Evolutionary conservation across 2,329 filamentous ascomycete species (phyloP).

Genomic region (Xylaria digitata): DNA sequence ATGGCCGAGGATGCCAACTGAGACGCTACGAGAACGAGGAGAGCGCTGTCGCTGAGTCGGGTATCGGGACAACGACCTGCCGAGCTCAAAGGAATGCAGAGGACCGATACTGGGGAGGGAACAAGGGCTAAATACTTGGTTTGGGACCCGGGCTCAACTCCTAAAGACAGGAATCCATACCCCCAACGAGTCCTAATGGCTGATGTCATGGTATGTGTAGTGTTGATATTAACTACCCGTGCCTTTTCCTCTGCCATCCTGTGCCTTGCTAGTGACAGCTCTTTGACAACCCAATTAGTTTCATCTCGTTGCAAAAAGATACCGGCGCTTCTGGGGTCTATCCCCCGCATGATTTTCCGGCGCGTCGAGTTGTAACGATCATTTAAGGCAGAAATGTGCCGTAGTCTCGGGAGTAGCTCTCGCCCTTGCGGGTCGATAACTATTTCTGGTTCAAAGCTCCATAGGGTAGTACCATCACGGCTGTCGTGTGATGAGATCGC

Average conservation of each 20-base stretch:
- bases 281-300: too few species aligned
- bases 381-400: constrained; percentile 4
- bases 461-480: too few species aligned
- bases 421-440: neutral
- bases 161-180: neutral
- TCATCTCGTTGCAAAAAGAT: neutral
- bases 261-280: neutral
- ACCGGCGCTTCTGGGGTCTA: neutral
- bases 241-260: too few species aligned
- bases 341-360: neutral
- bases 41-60: neutral
- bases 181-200: neutral
- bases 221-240: neutral
- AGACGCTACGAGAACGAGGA: neutral
- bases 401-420: constrained; percentile 4
- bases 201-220: neutral
- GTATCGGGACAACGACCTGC: too few species aligned
- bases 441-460: constrained; percentile 17
- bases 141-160: neutral
- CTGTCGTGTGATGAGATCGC: too few species aligned
- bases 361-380: constrained; percentile 25
- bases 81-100: neutral
- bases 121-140: neutral
- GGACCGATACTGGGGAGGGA: neutral
- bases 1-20: neutral